These are phyloP conservation scores for Centella asiatica DNA, from an alignment of 129 eudicot genomes.

Conservation along the genomic window DNA sequence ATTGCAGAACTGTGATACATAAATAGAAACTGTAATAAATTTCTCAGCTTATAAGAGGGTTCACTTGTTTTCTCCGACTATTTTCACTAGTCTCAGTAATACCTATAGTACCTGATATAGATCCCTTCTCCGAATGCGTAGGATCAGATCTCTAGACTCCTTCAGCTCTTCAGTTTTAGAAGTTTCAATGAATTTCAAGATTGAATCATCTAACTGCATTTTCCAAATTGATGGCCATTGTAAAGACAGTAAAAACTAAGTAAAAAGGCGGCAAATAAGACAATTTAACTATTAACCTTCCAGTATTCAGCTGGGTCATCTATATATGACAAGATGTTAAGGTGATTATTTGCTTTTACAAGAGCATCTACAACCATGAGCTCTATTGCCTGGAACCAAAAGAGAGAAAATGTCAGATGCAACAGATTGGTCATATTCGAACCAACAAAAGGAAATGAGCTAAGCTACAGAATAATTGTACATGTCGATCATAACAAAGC, in stretches of 20 bases:
- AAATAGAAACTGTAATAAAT: background rate
- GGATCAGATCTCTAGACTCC: slow-evolving; percentile 70
- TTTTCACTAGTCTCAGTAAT: background rate
- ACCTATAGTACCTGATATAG: slow-evolving; percentile 55
- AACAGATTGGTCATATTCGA: background rate
- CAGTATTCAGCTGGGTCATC: slow-evolving; percentile 76
- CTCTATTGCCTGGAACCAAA: slow-evolving; percentile 60
- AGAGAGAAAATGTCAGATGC: background rate
- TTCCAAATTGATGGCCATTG: background rate
- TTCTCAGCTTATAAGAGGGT: background rate
- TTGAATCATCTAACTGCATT: slow-evolving; percentile 82
- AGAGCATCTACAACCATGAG: slow-evolving; percentile 90
- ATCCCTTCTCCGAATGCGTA: slow-evolving; percentile 67
- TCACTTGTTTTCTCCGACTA: background rate
- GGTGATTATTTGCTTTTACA: slow-evolving; percentile 53
- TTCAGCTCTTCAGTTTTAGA: slow-evolving; percentile 44
- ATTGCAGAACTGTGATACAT: slow-evolving; percentile 63
- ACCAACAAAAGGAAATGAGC: background rate
- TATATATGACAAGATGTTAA: slow-evolving; percentile 36
- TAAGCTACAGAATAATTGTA: background rate
- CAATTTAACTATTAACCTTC: slow-evolving; percentile 45
- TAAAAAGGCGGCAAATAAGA: background rate
- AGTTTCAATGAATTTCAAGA: slow-evolving; percentile 67
- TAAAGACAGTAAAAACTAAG: slow-evolving; percentile 5
- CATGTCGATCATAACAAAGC: background rate